Evolutionary conservation across 345 rosid species (phyloP).

Genomic region (Camelina laxa): DNA sequence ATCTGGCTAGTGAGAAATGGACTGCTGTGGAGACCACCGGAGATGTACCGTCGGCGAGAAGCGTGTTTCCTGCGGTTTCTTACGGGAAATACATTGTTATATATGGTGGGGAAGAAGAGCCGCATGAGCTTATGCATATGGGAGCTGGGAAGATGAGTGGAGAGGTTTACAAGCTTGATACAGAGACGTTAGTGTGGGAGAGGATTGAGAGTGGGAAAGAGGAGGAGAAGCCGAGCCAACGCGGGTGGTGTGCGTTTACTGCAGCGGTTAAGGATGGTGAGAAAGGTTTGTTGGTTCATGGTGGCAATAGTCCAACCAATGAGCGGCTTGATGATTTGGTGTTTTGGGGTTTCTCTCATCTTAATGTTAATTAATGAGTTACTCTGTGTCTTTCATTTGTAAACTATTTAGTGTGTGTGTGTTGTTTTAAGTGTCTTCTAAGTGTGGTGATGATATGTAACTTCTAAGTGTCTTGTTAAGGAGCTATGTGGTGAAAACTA

Average conservation of each 20-base stretch:
- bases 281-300: conserved; percentile 41
- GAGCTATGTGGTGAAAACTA: background rate
- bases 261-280: conserved; percentile 36
- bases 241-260: conserved; percentile 43
- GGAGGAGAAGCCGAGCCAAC: conserved; percentile 30
- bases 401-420: background rate
- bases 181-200: conserved; percentile 45
- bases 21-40: conserved; percentile 38
- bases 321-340: conserved; percentile 46
- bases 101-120: conserved; percentile 48
- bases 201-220: conserved; percentile 19
- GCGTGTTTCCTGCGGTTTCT: conserved; percentile 40
- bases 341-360: conserved; percentile 34
- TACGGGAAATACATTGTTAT: conserved; percentile 35
- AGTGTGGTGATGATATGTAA: conserved; percentile 8
- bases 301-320: conserved; percentile 44
- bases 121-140: conserved; percentile 46
- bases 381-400: conserved; percentile 15
- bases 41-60: conserved; percentile 35
- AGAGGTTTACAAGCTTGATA: conserved; percentile 39
- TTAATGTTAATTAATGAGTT: background rate
- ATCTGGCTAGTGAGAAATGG: conserved; percentile 9
- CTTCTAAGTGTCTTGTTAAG: conserved; percentile 11
- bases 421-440: background rate
- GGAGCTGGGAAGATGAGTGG: conserved; percentile 41